Conservation (phyloP, 164 flowering plant species). For the Litsea cubeba region DNA sequence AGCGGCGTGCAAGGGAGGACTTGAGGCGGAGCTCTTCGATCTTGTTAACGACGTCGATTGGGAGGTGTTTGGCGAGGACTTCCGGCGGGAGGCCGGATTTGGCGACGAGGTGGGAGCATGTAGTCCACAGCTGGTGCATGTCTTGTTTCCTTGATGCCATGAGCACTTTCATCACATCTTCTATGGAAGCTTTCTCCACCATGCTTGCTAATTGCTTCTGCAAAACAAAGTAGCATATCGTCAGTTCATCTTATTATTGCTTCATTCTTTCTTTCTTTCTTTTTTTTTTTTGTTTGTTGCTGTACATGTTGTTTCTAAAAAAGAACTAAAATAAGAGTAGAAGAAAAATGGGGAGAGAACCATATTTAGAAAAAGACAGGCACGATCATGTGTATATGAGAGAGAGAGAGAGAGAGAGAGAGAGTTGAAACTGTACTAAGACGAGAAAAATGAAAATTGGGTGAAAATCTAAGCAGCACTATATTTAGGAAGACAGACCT, state of each 20-base stretch:
- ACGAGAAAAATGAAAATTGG: too few relatives aligned
- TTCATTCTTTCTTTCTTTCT: too few relatives aligned
- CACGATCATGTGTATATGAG: not conserved
- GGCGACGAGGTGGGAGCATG: constrained; percentile 90
- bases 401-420: not conserved
- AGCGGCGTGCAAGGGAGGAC: constrained; percentile 60
- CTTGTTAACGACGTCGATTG: constrained; percentile 78
- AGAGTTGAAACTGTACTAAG: too few relatives aligned
- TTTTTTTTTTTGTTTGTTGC: too few relatives aligned
- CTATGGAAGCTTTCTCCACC: constrained; percentile 98
- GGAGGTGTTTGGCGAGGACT: constrained; percentile 91
- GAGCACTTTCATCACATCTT: constrained; percentile 95
- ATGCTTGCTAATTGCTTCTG: constrained; percentile 92
- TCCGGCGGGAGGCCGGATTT: constrained; percentile 97
- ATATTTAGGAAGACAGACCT: not conserved
- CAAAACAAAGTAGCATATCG: constrained; percentile 10
- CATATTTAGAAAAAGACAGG: not conserved
- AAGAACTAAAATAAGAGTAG: not conserved
- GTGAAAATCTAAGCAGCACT: too few relatives aligned
- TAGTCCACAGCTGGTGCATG: constrained; percentile 96
- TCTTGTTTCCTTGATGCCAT: constrained; percentile 95
- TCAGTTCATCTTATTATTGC: not conserved
- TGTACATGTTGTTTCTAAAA: not conserved
- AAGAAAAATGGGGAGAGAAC: not conserved
- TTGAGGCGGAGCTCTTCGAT: constrained; percentile 91